Base-by-base conservation (phyloP, 768 basidiomycete genomes). In the Amanita pseudoporphyria region DNA sequence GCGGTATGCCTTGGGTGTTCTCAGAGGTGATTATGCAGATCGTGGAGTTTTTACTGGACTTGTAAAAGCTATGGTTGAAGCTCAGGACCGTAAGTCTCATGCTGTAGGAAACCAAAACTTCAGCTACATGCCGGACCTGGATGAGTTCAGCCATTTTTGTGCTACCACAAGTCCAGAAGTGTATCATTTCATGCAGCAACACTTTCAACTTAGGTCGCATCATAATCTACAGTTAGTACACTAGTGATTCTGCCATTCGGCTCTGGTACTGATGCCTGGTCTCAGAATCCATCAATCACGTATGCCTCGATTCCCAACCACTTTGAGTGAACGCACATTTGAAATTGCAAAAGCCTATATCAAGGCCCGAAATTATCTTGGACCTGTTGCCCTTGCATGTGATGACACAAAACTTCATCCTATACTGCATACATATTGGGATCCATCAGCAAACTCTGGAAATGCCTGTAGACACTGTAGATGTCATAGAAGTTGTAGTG, bases 371-470 rank as follows among this genome's bases (percentile, higher is more conserved):
- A 28, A 53, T 14, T 64, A 61, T 47, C 21, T 43, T 10, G 66
- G 62, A 0, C 65, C 63, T 0, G 39, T 62, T 26, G 58, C 48
- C 2, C 47, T 70, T 0, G 58, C 58, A 41, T 67, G 64, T 22
- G 67, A 72, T 45, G 69, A 71, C 40, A 67, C 66, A 0, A 68
- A 70, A 47, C 58, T 70, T 0, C 53, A 56, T n/a, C 39, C 57
- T 0, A 49, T 55, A 0, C 54, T 62, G 13, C 55, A 58, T 0
- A 55, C 59, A 0, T 65, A 59, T 47, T 67, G 47, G 22, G 65
- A 68, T 48, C 5, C 7, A 0, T 36, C 45, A 54, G n/a, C n/a
- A n/a, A n/a, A n/a, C n/a, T n/a, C n/a, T n/a, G n/a, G n/a, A n/a
- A n/a, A n/a, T n/a, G n/a, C n/a, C n/a, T n/a, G n/a, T n/a, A n/a